These are phyloP conservation scores for Manihot esculenta DNA, from an alignment of 441 rosid genomes.

Conservation along the genomic window DNA sequence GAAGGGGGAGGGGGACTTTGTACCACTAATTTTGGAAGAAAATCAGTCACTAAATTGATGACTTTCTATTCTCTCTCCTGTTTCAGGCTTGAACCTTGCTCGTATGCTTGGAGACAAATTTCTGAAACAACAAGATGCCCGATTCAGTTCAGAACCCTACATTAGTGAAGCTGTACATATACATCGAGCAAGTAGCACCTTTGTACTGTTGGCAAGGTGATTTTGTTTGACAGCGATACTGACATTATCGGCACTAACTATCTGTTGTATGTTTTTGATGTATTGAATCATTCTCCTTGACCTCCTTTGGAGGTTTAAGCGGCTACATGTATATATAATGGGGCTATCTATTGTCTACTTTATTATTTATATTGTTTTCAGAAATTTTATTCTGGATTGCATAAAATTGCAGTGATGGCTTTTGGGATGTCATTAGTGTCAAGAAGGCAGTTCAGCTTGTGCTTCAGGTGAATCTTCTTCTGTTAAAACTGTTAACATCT, in stretches of 20 bases:
- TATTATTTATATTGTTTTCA: background rate
- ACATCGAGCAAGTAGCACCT: constrained; percentile 50
- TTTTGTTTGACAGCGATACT: no score
- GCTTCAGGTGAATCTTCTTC: constrained; percentile 50
- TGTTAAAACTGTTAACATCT: background rate
- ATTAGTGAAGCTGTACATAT: constrained; percentile 71
- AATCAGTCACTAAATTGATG: background rate
- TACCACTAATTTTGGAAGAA: no score
- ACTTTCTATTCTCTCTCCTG: constrained; percentile 2
- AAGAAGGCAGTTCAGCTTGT: constrained; percentile 78
- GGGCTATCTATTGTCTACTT: background rate
- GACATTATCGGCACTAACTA: background rate
- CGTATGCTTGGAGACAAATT: constrained; percentile 98
- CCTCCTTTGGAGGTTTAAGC: background rate
- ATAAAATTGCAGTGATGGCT: constrained; percentile 70
- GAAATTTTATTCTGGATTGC: constrained; percentile 1
- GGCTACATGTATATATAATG: background rate
- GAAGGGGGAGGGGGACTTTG: background rate
- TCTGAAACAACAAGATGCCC: constrained; percentile 82
- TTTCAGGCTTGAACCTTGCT: constrained; percentile 84
- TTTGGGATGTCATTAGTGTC: constrained; percentile 85
- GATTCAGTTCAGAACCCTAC: constrained; percentile 86
- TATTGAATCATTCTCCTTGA: background rate
- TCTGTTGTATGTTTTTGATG: background rate
- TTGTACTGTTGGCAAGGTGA: constrained; percentile 89